Evolutionary conservation across 2,329 filamentous ascomycete genomes (phyloP).

Genomic region (Alternaria sp.): DNA sequence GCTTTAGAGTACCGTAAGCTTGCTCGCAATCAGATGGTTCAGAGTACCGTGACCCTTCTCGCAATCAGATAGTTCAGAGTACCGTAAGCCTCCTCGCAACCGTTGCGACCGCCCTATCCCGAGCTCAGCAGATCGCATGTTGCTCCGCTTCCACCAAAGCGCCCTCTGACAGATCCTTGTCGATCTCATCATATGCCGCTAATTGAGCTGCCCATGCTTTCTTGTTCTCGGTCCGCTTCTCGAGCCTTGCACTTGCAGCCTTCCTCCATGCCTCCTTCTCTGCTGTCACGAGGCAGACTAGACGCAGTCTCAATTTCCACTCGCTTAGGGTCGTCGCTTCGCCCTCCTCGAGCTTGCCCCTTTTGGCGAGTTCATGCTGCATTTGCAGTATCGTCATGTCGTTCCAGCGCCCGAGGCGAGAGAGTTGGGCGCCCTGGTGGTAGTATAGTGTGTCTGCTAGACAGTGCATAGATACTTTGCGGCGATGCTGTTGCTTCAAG

Average conservation of each 20-base stretch:
- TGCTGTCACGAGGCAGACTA: not conserved
- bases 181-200: not conserved
- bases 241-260: not conserved
- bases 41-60: slow-evolving; percentile 96
- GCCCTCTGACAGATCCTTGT: not conserved
- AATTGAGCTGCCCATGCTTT: not conserved
- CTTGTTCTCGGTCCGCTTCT: not conserved
- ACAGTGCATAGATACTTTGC: not conserved
- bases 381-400: slow-evolving; percentile 3
- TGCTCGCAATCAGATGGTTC: slow-evolving; percentile 89
- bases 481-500: not conserved
- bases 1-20: slow-evolving; percentile 96
- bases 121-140: slow-evolving; percentile 69
- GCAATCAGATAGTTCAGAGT: slow-evolving; percentile 97
- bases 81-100: slow-evolving; percentile 97
- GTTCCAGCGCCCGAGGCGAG: not conserved
- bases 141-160: no score
- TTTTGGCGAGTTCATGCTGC: not conserved
- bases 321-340: not conserved
- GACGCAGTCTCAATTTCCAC: not conserved
- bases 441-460: slow-evolving; percentile 8
- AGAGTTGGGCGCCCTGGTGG: not conserved
- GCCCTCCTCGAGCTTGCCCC: not conserved
- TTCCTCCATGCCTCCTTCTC: not conserved
- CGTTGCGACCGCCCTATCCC: slow-evolving; percentile 99